A percentile compares a stretch with the other conserved stretches of the same genome.
phyloP scores from a whole-genome alignment of 805 yeast genomes.

The Wickerhamiella hasegawae region DNA sequence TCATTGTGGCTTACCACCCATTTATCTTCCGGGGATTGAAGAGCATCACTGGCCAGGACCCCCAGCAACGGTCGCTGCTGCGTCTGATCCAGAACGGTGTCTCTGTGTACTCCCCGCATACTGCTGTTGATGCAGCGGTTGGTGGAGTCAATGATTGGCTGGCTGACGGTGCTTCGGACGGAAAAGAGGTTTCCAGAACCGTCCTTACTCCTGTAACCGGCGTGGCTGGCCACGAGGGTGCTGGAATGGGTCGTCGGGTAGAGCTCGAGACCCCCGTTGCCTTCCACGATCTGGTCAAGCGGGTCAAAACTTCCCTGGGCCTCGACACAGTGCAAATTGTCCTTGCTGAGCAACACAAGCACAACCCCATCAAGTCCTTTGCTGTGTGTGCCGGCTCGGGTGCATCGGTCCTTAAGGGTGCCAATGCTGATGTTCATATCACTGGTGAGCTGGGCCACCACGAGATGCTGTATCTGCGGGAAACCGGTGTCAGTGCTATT shows the following conservation, averaged over 20 bases:
- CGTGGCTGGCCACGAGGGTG: constrained; percentile 27
- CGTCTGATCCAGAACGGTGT: constrained; percentile 60
- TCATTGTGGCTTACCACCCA: constrained; percentile 84
- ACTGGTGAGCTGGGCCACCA: constrained; percentile 96
- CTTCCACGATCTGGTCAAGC: constrained; percentile 30
- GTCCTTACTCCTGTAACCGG: constrained; percentile 31
- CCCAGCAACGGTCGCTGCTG: constrained; percentile 70
- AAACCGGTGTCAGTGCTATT: constrained; percentile 54
- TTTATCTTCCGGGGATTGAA: constrained; percentile 84
- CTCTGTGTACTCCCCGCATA: constrained; percentile 88
- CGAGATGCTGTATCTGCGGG: constrained; percentile 59
- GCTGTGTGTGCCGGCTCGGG: constrained; percentile 98
- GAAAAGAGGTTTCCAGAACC: constrained; percentile 15
- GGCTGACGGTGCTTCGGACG: constrained; percentile 37
- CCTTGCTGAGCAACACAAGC: constrained; percentile 15
- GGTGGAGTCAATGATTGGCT: constrained; percentile 96
- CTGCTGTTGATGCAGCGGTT: constrained; percentile 81
- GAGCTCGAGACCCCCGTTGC: constrained; percentile 29
- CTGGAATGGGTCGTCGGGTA: constrained; percentile 74
- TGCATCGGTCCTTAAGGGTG: constrained; percentile 44
- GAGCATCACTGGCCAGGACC: constrained; percentile 44
- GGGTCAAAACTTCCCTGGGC: constrained; percentile 37
- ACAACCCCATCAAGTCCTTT: constrained; percentile 30
- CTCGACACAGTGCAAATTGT: constrained; percentile 45
- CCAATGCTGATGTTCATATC: constrained; percentile 51